Percentiles rank a stretch among this genome's conserved stretches.
phyloP scores from a whole-genome alignment of 2,329 filamentous ascomycete species.

The Clathrospora elynae region DNA sequence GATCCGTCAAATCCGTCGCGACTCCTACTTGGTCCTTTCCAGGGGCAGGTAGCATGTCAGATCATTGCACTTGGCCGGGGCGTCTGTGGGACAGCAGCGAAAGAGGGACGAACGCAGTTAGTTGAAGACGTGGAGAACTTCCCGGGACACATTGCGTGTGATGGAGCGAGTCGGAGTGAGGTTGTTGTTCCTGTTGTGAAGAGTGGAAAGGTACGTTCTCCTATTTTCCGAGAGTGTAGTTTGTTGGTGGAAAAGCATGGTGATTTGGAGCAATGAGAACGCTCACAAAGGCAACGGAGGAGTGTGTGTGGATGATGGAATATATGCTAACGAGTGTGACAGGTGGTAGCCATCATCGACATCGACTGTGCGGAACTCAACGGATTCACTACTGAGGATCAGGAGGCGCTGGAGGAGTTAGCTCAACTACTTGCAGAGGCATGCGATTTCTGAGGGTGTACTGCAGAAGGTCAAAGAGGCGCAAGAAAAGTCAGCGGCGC shows the following conservation, averaged over 20 bases:
- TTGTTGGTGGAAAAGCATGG: neutral
- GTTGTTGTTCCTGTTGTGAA: slow-evolving; percentile 76
- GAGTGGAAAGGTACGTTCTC: slow-evolving; percentile 51
- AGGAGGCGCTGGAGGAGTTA: slow-evolving; percentile 67
- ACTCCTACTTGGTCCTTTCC: slow-evolving; percentile 79
- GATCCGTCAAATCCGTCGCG: slow-evolving; percentile 51
- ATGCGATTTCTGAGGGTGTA: slow-evolving; percentile 42
- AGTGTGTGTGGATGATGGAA: no score
- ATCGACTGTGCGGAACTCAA: slow-evolving; percentile 71
- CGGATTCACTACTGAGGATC: slow-evolving; percentile 73
- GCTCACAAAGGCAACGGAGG: no score
- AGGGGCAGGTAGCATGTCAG: slow-evolving; percentile 77
- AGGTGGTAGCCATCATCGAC: slow-evolving; percentile 76
- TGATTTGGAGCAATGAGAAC: no score
- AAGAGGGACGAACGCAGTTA: slow-evolving; percentile 65
- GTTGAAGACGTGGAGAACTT: slow-evolving; percentile 72
- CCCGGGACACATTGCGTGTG: slow-evolving; percentile 81
- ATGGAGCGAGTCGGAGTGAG: slow-evolving; percentile 75
- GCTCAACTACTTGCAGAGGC: slow-evolving; percentile 40
- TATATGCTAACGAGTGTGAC: slow-evolving; percentile 18
- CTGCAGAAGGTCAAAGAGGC: no score
- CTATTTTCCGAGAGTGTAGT: slow-evolving; percentile 17
- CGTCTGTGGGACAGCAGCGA: slow-evolving; percentile 75
- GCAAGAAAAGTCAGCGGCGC: no score
- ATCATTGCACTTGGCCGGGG: slow-evolving; percentile 73